These are phyloP conservation scores for Candida dendrica DNA, from an alignment of 805 yeast genomes.

Conservation along the genomic window DNA sequence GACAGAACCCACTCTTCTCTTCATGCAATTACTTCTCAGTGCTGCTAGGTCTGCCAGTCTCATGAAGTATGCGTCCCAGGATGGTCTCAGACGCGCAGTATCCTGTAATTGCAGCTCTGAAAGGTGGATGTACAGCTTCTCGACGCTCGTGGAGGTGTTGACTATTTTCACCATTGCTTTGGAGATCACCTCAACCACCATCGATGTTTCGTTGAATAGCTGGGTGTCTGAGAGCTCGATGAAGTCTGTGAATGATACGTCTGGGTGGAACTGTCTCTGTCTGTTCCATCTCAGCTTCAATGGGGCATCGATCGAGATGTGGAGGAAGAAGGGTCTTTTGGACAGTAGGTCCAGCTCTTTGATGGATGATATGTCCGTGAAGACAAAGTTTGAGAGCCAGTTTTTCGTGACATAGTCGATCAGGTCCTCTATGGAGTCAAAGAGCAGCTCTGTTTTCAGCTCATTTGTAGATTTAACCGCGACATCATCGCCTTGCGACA, in stretches of 20 bases:
- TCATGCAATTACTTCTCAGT: slow-evolving; percentile 90
- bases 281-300: slow-evolving; percentile 34
- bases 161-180: slow-evolving; percentile 52
- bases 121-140: slow-evolving; percentile 31
- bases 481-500: slow-evolving; percentile 12
- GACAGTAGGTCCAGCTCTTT: slow-evolving; percentile 38
- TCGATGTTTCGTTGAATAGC: slow-evolving; percentile 17
- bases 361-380: slow-evolving; percentile 40
- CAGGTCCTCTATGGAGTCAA: slow-evolving; percentile 36
- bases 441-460: slow-evolving; percentile 22
- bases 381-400: slow-evolving; percentile 60
- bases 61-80: slow-evolving; percentile 97
- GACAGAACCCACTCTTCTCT: slow-evolving; percentile 94
- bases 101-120: slow-evolving; percentile 39
- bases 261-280: slow-evolving; percentile 20
- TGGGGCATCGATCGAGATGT: slow-evolving; percentile 73
- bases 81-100: slow-evolving; percentile 66
- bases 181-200: slow-evolving; percentile 34
- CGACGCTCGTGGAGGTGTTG: slow-evolving; percentile 35
- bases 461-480: slow-evolving; percentile 3
- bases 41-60: slow-evolving; percentile 89
- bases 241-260: slow-evolving; percentile 25
- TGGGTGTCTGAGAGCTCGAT: slow-evolving; percentile 29
- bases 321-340: slow-evolving; percentile 79
- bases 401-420: slow-evolving; percentile 55